Evolutionary conservation across 2,329 filamentous ascomycete genomes (phyloP).

Genomic region (Phoma sp.): DNA sequence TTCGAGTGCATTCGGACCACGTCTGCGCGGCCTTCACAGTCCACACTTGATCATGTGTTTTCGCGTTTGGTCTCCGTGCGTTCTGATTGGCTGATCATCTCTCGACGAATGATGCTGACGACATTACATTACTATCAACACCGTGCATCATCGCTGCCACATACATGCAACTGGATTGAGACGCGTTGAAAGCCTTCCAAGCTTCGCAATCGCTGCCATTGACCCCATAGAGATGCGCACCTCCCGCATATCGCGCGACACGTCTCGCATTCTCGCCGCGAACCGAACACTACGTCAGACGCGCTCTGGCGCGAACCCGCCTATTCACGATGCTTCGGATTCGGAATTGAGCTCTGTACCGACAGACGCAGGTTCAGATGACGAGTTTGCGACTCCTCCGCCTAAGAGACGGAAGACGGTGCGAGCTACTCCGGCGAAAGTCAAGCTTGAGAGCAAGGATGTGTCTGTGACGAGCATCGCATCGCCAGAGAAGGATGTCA

Average conservation of each 20-base stretch:
- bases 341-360: conserved; percentile 44
- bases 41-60: conserved; percentile 4
- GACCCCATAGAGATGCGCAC: conserved; percentile 37
- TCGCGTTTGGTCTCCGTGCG: conserved; percentile 7
- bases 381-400: conserved; percentile 19
- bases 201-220: neutral
- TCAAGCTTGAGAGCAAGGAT: conserved; percentile 30
- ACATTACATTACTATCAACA: conserved; percentile 5
- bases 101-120: conserved; percentile 7
- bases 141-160: neutral
- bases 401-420: conserved; percentile 58
- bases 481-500: conserved; percentile 35
- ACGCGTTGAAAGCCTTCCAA: neutral
- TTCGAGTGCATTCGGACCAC: too few relatives aligned
- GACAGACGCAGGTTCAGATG: conserved; percentile 33
- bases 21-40: neutral
- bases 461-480: conserved; percentile 22
- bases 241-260: conserved; percentile 48
- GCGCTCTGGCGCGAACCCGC: conserved; percentile 33
- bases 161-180: neutral
- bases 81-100: conserved; percentile 2
- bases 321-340: conserved; percentile 32
- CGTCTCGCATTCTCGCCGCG: conserved; percentile 40
- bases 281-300: conserved; percentile 43
- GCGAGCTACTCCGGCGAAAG: conserved; percentile 42